These are phyloP conservation scores for Diaporthe vaccinii DNA, from an alignment of 2,329 filamentous ascomycete genomes.

Conservation along the genomic window DNA sequence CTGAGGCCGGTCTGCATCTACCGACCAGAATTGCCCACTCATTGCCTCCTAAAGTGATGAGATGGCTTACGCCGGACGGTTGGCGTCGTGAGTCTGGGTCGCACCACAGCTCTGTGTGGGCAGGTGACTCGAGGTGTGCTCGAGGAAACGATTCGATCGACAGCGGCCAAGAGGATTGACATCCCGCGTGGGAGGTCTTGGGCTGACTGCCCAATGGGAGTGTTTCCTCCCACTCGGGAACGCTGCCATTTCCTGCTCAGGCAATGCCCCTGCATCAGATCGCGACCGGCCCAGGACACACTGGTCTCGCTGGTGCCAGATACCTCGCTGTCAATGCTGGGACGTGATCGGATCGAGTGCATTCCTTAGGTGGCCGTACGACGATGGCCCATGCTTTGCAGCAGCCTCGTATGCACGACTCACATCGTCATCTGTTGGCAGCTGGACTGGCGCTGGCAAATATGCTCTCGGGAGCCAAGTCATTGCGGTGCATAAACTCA, in stretches of 20 bases:
- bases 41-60: neutral
- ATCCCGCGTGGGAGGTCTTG: conserved; percentile 37
- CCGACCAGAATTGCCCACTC: neutral
- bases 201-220: conserved; percentile 31
- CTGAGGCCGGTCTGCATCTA: neutral
- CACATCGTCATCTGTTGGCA: neutral
- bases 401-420: conserved; percentile 10
- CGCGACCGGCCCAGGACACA: neutral
- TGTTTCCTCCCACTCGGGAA: conserved; percentile 20
- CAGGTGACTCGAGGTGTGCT: conserved; percentile 30
- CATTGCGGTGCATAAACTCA: conserved; percentile 15
- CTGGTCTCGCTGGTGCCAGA: neutral
- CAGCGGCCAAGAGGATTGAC: neutral
- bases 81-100: neutral
- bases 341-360: conserved; percentile 8
- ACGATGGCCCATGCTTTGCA: neutral
- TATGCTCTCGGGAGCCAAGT: conserved; percentile 25
- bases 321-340: neutral
- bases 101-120: conserved; percentile 33
- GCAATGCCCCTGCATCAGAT: conserved; percentile 23
- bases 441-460: neutral
- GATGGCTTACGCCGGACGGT: neutral
- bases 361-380: neutral
- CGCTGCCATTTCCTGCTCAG: neutral
- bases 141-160: conserved; percentile 12